A percentile compares a stretch with the other conserved stretches of the same genome.
These are phyloP conservation scores for Wickerhamomyces alni DNA, from an alignment of 805 yeast genomes.

Conservation along the genomic window DNA sequence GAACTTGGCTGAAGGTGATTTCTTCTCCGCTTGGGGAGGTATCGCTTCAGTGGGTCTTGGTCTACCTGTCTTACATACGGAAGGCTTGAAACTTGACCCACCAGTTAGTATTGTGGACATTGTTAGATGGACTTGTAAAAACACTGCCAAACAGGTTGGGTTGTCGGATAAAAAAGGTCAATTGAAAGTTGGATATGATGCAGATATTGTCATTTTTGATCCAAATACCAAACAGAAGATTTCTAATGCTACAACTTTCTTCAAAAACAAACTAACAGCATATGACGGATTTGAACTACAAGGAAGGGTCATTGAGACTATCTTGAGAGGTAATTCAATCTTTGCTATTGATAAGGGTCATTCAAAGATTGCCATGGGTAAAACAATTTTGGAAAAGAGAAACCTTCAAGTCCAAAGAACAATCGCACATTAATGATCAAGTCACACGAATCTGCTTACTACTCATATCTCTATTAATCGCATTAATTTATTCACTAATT, in stretches of 20 bases:
- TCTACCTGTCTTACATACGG: constrained; percentile 73
- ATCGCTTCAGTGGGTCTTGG: constrained; percentile 92
- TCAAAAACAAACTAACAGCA: constrained; percentile 86
- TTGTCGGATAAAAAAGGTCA: constrained; percentile 66
- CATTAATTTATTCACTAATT: no score
- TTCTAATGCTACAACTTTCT: constrained; percentile 50
- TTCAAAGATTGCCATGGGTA: constrained; percentile 51
- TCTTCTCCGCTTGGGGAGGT: constrained; percentile 95
- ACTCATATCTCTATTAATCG: no score
- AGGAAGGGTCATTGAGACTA: constrained; percentile 77
- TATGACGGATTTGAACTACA: constrained; percentile 63
- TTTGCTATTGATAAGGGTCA: constrained; percentile 52
- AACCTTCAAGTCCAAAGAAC: not conserved
- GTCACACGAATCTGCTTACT: no score
- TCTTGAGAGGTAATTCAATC: constrained; percentile 69
- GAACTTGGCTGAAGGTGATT: constrained; percentile 77
- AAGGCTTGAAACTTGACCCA: constrained; percentile 49
- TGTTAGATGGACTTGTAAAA: constrained; percentile 71
- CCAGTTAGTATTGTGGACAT: constrained; percentile 56
- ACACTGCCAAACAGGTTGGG: constrained; percentile 86
- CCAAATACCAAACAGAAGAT: constrained; percentile 45
- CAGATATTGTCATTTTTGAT: constrained; percentile 83
- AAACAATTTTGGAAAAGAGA: constrained; percentile 56
- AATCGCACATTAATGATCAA: no score
- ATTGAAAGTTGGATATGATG: constrained; percentile 72